Percentiles rank a stretch among this genome's conserved stretches.
phyloP scores from a whole-genome alignment of 495 filamentous ascomycete species.

The Daldinia grandis region DNA sequence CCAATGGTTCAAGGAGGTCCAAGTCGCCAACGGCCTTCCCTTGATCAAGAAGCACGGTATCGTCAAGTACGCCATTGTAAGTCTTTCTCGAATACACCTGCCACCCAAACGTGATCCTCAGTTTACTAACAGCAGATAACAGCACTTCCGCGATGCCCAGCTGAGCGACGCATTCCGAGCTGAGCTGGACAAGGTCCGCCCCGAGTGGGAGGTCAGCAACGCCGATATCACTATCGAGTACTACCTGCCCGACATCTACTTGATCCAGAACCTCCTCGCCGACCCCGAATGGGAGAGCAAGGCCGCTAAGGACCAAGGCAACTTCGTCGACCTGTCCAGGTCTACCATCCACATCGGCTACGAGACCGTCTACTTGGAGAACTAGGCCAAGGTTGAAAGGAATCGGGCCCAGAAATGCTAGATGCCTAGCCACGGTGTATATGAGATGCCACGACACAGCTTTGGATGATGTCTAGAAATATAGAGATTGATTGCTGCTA shows the following conservation, averaged over 20 bases:
- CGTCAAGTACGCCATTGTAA: conserved; percentile 27
- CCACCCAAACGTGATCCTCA: background rate
- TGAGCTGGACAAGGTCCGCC: conserved; percentile 5
- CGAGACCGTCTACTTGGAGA: conserved; percentile 17
- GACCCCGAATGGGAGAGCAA: conserved; percentile 27
- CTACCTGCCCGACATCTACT: conserved; percentile 11
- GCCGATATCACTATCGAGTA: conserved; percentile 31
- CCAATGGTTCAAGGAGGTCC: conserved; percentile 23
- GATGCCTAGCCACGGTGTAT: background rate
- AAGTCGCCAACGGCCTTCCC: conserved; percentile 11
- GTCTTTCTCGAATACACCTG: background rate
- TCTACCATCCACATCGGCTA: conserved; percentile 18
- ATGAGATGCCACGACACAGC: background rate
- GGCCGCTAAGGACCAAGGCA: conserved; percentile 13
- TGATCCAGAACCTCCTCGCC: conserved; percentile 5
- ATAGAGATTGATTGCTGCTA: background rate
- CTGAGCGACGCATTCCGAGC: conserved; percentile 7
- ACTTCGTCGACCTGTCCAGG: conserved; percentile 17
- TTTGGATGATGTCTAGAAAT: background rate
- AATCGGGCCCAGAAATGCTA: background rate
- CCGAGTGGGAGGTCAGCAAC: conserved; percentile 20
- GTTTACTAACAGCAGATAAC: background rate
- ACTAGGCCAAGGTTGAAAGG: background rate
- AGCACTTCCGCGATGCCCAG: conserved; percentile 14
- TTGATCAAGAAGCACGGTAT: conserved; percentile 31